Conservation (phyloP, 2,329 filamentous ascomycete species). For the Hymenoscyphus repandus region DNA sequence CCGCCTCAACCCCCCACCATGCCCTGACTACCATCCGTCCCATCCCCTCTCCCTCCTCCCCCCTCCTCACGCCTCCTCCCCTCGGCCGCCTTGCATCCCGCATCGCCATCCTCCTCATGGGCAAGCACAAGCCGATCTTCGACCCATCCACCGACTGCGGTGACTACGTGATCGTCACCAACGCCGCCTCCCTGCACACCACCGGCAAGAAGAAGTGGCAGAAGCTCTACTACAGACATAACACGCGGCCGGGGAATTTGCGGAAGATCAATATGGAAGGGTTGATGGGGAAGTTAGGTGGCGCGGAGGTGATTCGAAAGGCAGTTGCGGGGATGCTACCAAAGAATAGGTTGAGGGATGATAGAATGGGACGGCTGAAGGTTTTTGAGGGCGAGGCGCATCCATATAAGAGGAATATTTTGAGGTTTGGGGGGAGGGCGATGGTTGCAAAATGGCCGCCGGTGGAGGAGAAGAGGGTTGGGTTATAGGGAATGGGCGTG, state of each 20-base stretch:
- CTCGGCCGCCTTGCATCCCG: conserved; percentile 84
- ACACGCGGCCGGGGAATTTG: conserved; percentile 80
- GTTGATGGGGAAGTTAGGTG: conserved; percentile 90
- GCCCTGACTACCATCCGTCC: conserved; percentile 47
- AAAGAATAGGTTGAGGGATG: conserved; percentile 89
- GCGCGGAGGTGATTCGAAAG: conserved; percentile 82
- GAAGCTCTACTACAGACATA: conserved; percentile 95
- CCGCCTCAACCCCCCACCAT: conserved; percentile 61
- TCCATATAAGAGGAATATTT: conserved; percentile 84
- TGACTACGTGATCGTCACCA: conserved; percentile 94
- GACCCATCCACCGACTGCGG: conserved; percentile 97
- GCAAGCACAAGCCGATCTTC: conserved; percentile 98
- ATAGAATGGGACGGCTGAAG: conserved; percentile 82
- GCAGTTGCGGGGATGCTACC: conserved; percentile 97
- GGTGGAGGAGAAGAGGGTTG: conserved; percentile 2
- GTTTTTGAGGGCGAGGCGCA: conserved; percentile 90
- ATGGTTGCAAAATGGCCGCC: conserved; percentile 25
- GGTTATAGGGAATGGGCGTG: conserved; percentile 1
- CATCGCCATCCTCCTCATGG: conserved; percentile 87
- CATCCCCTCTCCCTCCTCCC: conserved; percentile 32
- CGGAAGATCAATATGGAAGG: conserved; percentile 90
- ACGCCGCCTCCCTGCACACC: conserved; percentile 79
- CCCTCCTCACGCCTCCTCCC: conserved; percentile 59
- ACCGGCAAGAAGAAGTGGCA: conserved; percentile 90
- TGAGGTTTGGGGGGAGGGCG: conserved; percentile 60